Base-by-base conservation (phyloP, 208 protist genomes). In the Leishmania lainsoni region DNA sequence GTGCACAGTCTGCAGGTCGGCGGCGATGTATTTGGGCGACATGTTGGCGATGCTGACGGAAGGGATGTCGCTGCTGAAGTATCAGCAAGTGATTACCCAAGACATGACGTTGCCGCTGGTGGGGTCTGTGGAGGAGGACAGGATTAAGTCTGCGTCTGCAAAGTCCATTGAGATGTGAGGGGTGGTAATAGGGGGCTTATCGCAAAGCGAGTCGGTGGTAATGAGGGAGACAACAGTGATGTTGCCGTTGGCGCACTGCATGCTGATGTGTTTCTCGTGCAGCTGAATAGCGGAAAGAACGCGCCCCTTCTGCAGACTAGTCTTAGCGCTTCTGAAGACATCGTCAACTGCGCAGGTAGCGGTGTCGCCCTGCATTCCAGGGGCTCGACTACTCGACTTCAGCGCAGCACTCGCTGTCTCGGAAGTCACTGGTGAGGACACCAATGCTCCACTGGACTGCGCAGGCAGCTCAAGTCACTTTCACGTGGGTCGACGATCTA, bases 111-210 rank as follows among this genome's bases (percentile, higher is more conserved):
- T 75, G 32, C 16, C 0, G 1, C 9, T 45, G 0, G 80, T 86
- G 2, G 86, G 87, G 1, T n/a, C 90, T 0, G 90, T 77, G 5
- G 89, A 65, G 5, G 94, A 78, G 84, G 93, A 96, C 16, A 97
- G 29, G 5, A 95, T 61, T 35, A 93, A 92, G 82, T 96, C 92
- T 0, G 78, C 75, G 42, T 86, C 86, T 1, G 66, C 29, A 8
- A 94, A 86, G 16, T 90, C 90, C 8, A 48, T 74, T 2, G 63
- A 89, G 29, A 63, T 49, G 81, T 95, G 89, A 0, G 68, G 26
- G 0, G 35, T 26, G 16, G 93, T 89, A 6, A 97, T 72, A 4
- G 83, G 89, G 80, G 61, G 63, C 32, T 69, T 0, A 63, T 71
- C 65, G 26, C 72, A 83, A 20, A 79, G 51, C 17, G 73, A 51